A percentile compares a stretch with the other conserved stretches of the same genome.
phyloP scores from a whole-genome alignment of 805 yeast species.

The Priceomyces fermenticarens region DNA sequence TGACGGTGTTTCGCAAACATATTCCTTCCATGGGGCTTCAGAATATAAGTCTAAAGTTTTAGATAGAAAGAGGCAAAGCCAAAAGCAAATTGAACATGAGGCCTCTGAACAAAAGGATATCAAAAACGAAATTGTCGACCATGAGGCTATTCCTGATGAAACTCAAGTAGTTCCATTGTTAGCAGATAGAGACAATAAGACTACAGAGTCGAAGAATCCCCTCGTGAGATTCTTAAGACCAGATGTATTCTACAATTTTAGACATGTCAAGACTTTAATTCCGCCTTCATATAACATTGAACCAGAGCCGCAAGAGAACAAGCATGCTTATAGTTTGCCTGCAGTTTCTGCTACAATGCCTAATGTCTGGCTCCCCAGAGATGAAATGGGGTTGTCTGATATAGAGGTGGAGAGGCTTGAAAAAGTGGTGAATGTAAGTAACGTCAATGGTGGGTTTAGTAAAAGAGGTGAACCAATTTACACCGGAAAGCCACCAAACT shows the following conservation, averaged over 20 bases:
- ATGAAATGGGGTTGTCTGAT: slow-evolving; percentile 77
- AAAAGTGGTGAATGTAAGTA: slow-evolving; percentile 59
- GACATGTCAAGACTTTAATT: slow-evolving; percentile 29
- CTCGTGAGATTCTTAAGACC: slow-evolving; percentile 56
- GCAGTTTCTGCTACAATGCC: slow-evolving; percentile 69
- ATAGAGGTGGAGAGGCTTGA: slow-evolving; percentile 54
- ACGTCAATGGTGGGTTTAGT: slow-evolving; percentile 59
- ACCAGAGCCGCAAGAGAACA: slow-evolving; percentile 44
- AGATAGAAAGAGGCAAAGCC: slow-evolving; percentile 12
- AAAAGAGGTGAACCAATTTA: slow-evolving; percentile 30
- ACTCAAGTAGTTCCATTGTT: slow-evolving; percentile 48
- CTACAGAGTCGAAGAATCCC: slow-evolving; percentile 34
- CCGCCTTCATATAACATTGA: slow-evolving; percentile 34
- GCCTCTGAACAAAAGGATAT: slow-evolving; percentile 7
- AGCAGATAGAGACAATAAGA: slow-evolving; percentile 62
- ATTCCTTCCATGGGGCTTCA: slow-evolving; percentile 44
- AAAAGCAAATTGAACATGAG: slow-evolving; percentile 9
- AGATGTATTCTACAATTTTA: slow-evolving; percentile 50
- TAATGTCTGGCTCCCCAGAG: slow-evolving; percentile 88
- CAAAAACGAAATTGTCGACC: slow-evolving; percentile 6
- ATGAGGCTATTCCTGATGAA: slow-evolving; percentile 9
- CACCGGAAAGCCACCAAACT: slow-evolving; percentile 33
- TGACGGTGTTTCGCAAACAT: slow-evolving; percentile 66
- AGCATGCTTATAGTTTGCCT: slow-evolving; percentile 74
- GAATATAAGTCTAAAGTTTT: slow-evolving; percentile 34